A percentile compares a stretch with the other conserved stretches of the same genome.
These are phyloP conservation scores for Quercus engelmannii DNA, from an alignment of 306 rosid species.

Conservation along the genomic window DNA sequence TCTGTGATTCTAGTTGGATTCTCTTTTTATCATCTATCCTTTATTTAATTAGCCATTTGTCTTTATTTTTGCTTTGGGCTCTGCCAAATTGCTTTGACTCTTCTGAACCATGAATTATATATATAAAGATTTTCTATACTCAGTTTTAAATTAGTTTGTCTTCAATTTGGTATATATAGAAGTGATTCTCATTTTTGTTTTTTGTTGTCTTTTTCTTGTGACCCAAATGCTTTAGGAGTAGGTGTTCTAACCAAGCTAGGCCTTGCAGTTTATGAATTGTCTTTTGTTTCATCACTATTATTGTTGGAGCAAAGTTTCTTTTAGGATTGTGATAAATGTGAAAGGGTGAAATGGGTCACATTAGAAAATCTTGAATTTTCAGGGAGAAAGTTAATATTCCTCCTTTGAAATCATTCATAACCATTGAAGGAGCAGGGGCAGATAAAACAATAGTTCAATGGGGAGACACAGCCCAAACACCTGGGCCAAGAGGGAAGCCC, in stretches of 20 bases:
- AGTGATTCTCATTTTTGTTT: slow-evolving; percentile 9
- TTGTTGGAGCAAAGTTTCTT: slow-evolving; percentile 1
- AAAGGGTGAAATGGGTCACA: slow-evolving; percentile 1
- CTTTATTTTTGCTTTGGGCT: neutral
- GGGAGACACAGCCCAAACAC: slow-evolving; percentile 97
- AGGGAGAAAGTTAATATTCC: slow-evolving; percentile 94
- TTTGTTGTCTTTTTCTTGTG: slow-evolving; percentile 24
- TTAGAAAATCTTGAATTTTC: slow-evolving; percentile 3
- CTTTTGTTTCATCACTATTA: neutral
- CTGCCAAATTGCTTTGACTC: slow-evolving; percentile 9
- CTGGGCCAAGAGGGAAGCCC: slow-evolving; percentile 62
- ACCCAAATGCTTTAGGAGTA: slow-evolving; percentile 12
- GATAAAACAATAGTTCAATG: slow-evolving; percentile 87
- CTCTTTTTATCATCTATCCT: neutral
- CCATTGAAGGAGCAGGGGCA: slow-evolving; percentile 89
- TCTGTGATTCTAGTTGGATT: neutral
- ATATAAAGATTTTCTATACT: slow-evolving; percentile 17
- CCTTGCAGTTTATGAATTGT: slow-evolving; percentile 12
- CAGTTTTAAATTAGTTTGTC: neutral
- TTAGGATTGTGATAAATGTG: neutral
- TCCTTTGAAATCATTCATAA: slow-evolving; percentile 72
- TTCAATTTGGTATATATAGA: neutral
- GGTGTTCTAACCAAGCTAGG: slow-evolving; percentile 17
- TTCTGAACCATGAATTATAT: slow-evolving; percentile 16
- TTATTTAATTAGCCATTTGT: neutral